Percentiles rank a stretch among this genome's conserved stretches.
phyloP scores from a whole-genome alignment of 1,139 yeast genomes.

The Hemisphaericaspora xylofermentans region DNA sequence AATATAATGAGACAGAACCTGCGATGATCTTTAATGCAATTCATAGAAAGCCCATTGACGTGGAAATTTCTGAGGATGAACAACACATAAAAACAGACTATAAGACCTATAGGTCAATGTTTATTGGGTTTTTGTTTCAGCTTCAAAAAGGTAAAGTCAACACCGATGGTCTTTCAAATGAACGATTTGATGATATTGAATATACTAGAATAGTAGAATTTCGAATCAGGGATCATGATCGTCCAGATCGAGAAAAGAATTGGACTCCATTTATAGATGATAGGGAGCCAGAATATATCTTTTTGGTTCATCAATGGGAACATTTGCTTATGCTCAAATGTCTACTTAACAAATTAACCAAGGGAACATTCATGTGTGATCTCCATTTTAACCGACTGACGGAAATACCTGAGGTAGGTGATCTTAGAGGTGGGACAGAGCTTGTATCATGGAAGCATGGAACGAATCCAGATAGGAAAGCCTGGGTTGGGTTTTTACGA shows the following conservation, averaged over 20 bases:
- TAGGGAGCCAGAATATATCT: neutral
- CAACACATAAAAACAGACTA: neutral
- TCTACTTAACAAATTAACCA: conserved; percentile 12
- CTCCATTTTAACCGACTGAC: neutral
- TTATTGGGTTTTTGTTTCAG: neutral
- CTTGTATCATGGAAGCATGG: conserved; percentile 24
- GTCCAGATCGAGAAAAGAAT: neutral
- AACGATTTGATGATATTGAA: neutral
- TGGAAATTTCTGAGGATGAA: neutral
- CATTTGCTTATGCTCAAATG: neutral
- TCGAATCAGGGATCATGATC: neutral
- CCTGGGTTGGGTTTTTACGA: conserved; percentile 40
- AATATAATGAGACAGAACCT: neutral
- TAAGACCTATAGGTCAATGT: neutral
- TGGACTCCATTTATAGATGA: neutral
- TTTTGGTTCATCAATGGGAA: neutral
- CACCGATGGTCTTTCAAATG: neutral
- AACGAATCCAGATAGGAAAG: conserved; percentile 19
- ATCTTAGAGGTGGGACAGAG: conserved; percentile 41
- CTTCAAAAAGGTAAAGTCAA: neutral
- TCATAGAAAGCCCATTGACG: neutral
- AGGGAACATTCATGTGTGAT: neutral
- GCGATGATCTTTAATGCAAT: neutral
- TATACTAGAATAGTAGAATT: neutral
- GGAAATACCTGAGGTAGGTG: conserved; percentile 24